Evolutionary conservation across 1,139 yeast species (phyloP), one percentile per base, ranked within the genome.

Genomic region (Yamadazyma conglobata): DNA sequence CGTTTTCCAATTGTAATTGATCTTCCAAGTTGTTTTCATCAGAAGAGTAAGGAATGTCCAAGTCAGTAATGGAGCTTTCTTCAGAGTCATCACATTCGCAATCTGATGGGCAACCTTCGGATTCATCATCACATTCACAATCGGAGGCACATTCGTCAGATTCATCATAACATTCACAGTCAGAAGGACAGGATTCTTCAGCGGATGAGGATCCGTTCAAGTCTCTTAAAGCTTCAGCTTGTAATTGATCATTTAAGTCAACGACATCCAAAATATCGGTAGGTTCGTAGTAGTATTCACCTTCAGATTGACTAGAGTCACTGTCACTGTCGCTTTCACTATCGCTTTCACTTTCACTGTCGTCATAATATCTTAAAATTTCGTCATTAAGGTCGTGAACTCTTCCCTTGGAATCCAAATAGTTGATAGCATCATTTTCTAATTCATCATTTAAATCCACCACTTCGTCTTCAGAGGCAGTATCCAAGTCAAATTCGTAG

Each of bases 361-460:
- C 38, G 31, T 64, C 72, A 46, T 64, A 66, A 44, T 49, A 64
- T 44, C 58, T 54, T 25, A 66, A 54, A 38, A 64, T 47, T 38
- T 64, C 69, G 40, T 66, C 60, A 44, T 67, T 65, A 40, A 66
- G 56, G 46, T 66, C 69, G 36, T 50, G 41, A 15, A 63, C 58
- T 34, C 48, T 48, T 22, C 68, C 70, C 12, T 55, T 52, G n/a
- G 55, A 52, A 28, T 61, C 67, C 38, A 65, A 50, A 33, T 46
- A 43, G 30, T 59, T 66, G 33, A 63, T 35, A 28, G 60, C 64
- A 19, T 55, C 61, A 24, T 54, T 52, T 40, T 58, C 65, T 34
- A 63, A 54, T 34, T 58, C 64, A 25, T 64, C 70, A 43, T 61
- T 59, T 46, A 62, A 42, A 44, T 64, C 72, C 32, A 55, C 45